These are phyloP conservation scores for Lagenaria siceraria DNA, from an alignment of 306 rosid species.

Conservation along the genomic window DNA sequence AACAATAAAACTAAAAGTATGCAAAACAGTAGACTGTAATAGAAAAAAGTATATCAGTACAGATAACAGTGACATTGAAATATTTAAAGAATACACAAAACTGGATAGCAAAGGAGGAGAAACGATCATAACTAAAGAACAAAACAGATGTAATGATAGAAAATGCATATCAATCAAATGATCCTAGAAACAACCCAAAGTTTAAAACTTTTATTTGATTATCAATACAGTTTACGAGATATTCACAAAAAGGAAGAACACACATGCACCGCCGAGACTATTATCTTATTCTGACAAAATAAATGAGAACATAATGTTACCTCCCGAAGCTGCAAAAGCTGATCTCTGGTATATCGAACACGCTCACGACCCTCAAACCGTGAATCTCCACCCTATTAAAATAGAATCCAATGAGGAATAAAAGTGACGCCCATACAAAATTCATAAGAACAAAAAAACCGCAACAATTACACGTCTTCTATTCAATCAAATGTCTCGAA, in stretches of 20 bases:
- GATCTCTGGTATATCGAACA: constrained; percentile 61
- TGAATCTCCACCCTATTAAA: constrained; percentile 60
- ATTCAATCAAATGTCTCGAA: not conserved
- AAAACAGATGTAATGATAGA: not conserved
- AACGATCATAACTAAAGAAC: not conserved
- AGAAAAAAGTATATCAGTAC: not conserved
- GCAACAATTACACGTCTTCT: not conserved
- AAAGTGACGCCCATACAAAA: not conserved
- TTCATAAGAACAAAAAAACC: not conserved
- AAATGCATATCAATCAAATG: not conserved
- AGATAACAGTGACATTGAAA: not conserved
- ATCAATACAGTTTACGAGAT: not conserved
- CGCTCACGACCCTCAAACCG: constrained; percentile 80
- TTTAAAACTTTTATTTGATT: not conserved
- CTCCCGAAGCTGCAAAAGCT: constrained; percentile 63
- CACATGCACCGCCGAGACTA: not conserved
- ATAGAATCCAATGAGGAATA: not conserved
- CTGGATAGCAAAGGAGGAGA: not conserved
- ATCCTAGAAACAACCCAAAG: not conserved
- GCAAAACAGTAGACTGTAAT: not conserved
- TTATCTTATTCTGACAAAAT: not conserved
- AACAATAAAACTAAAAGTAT: not conserved
- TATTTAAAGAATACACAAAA: not conserved
- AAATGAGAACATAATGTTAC: constrained; percentile 19
- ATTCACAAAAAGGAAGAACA: not conserved